Conservation (phyloP, 768 basidiomycete species). For the Mrakia gelida region DNA sequence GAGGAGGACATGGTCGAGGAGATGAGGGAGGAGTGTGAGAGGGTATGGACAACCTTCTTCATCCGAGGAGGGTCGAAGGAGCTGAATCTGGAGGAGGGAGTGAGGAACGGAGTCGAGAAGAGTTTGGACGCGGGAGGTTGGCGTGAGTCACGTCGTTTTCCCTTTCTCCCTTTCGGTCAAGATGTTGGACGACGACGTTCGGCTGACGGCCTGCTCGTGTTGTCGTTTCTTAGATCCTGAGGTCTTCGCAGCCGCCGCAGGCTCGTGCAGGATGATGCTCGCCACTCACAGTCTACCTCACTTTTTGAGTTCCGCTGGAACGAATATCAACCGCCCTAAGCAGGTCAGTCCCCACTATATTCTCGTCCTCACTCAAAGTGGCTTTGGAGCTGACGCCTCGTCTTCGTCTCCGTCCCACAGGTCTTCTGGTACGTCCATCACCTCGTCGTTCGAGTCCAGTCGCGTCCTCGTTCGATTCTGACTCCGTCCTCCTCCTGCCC, state of each 20-base stretch:
- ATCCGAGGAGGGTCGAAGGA: not conserved
- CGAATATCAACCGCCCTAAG: constrained; percentile 13
- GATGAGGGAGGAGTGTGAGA: constrained; percentile 5
- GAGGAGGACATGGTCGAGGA: not conserved
- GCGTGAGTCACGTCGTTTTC: not conserved
- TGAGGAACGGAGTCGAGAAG: not conserved
- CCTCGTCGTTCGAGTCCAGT: not conserved
- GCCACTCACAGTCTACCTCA: not conserved
- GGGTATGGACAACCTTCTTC: constrained; percentile 16
- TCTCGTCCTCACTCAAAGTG: not conserved
- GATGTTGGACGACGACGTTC: not conserved
- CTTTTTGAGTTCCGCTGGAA: not conserved
- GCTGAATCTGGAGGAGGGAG: not conserved
- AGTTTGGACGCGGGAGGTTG: not conserved
- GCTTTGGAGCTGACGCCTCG: no score
- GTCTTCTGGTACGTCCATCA: not conserved
- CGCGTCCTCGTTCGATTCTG: not conserved
- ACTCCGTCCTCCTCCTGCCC: no score
- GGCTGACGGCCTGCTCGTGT: not conserved
- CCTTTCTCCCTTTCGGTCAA: not conserved
- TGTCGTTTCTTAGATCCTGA: not conserved
- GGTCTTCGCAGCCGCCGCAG: not conserved
- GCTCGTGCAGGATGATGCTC: not conserved
- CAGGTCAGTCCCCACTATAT: not conserved
- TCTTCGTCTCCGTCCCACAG: not conserved